Conservation (phyloP, 306 rosid genomes). For the Quercus alba region DNA sequence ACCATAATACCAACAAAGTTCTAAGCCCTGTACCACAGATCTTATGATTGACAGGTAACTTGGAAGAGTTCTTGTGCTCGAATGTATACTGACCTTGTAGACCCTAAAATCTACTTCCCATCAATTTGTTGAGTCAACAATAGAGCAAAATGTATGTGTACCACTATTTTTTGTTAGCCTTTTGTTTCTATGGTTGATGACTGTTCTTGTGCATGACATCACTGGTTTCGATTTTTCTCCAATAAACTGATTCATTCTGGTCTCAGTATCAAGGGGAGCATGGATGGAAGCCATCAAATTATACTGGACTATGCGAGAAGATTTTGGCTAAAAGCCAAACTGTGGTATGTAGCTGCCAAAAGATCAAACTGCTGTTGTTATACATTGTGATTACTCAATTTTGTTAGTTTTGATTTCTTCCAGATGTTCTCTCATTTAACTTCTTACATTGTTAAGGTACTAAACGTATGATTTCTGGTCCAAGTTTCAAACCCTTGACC, state of each 20-base stretch:
- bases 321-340: constrained; percentile 86
- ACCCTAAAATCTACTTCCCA: neutral
- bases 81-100: neutral
- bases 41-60: neutral
- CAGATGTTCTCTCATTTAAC: constrained; percentile 7
- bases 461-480: neutral
- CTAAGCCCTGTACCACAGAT: neutral
- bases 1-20: neutral
- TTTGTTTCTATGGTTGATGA: constrained; percentile 15
- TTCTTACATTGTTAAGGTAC: neutral
- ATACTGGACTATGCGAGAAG: constrained; percentile 87
- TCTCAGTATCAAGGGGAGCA: constrained; percentile 94
- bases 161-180: neutral
- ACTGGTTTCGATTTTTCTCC: neutral
- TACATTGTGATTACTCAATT: constrained; percentile 4
- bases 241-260: constrained; percentile 12
- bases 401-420: constrained; percentile 1
- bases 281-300: constrained; percentile 90
- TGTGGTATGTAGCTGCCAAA: constrained; percentile 61
- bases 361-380: constrained; percentile 11
- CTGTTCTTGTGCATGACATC: neutral
- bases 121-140: neutral
- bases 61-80: neutral
- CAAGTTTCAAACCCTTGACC: neutral
- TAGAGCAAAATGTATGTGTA: neutral